Evolutionary conservation across 257 asterid species (phyloP).

Genomic region (Fraxinus cuspidata): DNA sequence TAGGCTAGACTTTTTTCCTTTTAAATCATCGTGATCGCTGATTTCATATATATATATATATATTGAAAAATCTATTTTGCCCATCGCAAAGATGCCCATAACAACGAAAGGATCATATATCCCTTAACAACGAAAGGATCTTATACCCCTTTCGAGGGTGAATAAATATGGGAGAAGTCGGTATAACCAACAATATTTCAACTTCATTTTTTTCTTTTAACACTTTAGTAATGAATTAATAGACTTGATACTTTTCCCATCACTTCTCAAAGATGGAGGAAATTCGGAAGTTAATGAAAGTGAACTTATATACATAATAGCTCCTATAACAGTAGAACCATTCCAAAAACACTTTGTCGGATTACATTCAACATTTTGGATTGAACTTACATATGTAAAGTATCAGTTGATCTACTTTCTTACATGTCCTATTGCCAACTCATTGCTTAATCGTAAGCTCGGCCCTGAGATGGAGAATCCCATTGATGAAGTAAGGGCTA

Average conservation of each 20-base stretch:
- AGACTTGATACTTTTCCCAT: neutral
- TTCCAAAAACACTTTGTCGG: constrained; percentile 4
- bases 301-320: constrained; percentile 21
- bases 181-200: too few relatives aligned
- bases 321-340: constrained; percentile 15
- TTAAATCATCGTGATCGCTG: too few relatives aligned
- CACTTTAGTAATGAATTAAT: too few relatives aligned
- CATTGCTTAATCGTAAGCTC: constrained; percentile 59
- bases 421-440: neutral
- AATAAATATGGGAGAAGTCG: too few relatives aligned
- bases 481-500: constrained; percentile 67
- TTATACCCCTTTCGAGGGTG: too few relatives aligned
- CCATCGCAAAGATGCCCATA: too few relatives aligned
- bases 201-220: too few relatives aligned
- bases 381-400: neutral
- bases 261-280: neutral
- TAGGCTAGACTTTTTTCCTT: too few relatives aligned
- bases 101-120: too few relatives aligned
- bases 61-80: too few relatives aligned
- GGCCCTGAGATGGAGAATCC: constrained; percentile 71
- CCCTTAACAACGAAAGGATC: too few relatives aligned
- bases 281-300: neutral
- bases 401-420: neutral
- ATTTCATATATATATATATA: too few relatives aligned
- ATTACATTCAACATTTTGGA: constrained; percentile 4